Evolutionary conservation across 257 asterid species (phyloP).

Genomic region (Gynochthodes officinalis): DNA sequence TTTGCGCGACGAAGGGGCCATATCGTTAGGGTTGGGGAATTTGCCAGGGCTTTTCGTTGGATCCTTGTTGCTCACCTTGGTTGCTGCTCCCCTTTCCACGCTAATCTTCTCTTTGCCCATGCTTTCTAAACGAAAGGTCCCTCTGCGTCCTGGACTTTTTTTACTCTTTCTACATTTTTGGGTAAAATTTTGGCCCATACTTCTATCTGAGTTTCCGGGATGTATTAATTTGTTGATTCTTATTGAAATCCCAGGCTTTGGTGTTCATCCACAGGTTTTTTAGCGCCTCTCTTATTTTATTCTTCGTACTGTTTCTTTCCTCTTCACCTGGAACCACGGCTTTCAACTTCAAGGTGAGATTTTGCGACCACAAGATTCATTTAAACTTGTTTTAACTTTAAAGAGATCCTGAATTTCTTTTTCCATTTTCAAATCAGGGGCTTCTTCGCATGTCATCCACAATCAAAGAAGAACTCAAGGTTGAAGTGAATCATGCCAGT

Average conservation of each 20-base stretch:
- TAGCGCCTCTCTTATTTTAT: constrained; percentile 71
- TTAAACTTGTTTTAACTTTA: constrained; percentile 7
- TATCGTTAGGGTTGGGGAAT: constrained; percentile 77
- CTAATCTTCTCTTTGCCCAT: constrained; percentile 86
- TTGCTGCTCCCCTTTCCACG: constrained; percentile 92
- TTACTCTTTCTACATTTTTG: neutral
- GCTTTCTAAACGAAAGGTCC: constrained; percentile 85
- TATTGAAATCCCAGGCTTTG: constrained; percentile 66
- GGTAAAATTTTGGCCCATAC: neutral
- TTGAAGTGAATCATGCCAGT: constrained; percentile 39
- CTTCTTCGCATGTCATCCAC: constrained; percentile 41
- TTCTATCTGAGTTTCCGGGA: neutral
- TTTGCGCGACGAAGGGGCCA: constrained; percentile 98
- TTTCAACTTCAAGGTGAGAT: constrained; percentile 52
- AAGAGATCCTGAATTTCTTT: neutral
- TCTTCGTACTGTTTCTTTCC: constrained; percentile 68
- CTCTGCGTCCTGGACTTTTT: neutral
- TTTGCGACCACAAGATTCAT: constrained; percentile 1
- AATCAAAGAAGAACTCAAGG: constrained; percentile 65
- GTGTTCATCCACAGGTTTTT: constrained; percentile 82
- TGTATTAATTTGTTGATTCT: constrained; percentile 15
- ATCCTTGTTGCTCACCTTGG: constrained; percentile 77
- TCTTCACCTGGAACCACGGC: constrained; percentile 70
- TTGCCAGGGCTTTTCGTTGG: constrained; percentile 84
- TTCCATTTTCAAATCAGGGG: constrained; percentile 42